A percentile compares a stretch with the other conserved stretches of the same genome.
phyloP scores from a whole-genome alignment of 805 yeast species.

The Schwanniomyces polymorphus region DNA sequence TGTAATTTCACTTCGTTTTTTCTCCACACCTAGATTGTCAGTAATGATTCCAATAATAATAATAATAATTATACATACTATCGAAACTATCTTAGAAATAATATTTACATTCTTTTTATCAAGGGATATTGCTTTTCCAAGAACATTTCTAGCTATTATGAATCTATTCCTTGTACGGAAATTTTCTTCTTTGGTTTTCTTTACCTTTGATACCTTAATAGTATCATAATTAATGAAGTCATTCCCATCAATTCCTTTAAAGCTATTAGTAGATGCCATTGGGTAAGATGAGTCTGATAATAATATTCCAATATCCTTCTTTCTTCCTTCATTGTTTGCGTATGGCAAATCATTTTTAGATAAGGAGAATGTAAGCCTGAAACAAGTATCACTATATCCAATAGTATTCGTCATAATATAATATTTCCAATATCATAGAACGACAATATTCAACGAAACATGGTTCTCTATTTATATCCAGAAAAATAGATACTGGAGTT shows the following conservation, averaged over 20 bases:
- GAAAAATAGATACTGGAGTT: no score
- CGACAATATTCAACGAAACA: no score
- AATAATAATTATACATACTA: constrained; percentile 5
- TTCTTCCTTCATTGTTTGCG: neutral
- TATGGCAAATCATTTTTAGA: neutral
- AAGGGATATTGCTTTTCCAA: constrained; percentile 11
- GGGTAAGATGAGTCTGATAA: constrained; percentile 7
- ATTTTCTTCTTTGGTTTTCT: constrained; percentile 3
- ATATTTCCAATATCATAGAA: no score
- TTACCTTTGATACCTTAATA: neutral
- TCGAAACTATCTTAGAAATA: constrained; percentile 12
- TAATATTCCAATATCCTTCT: constrained; percentile 1
- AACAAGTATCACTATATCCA: neutral
- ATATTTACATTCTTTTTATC: constrained; percentile 4
- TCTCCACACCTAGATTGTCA: constrained; percentile 19
- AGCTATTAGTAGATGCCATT: constrained; percentile 5
- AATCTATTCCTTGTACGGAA: constrained; percentile 17
- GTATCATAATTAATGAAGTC: constrained; percentile 6
- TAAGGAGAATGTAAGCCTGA: constrained; percentile 2
- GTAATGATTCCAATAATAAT: neutral
- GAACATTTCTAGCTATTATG: constrained; percentile 17
- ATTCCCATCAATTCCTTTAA: constrained; percentile 2
- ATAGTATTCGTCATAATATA: neutral
- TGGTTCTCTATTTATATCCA: no score
- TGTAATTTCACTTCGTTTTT: constrained; percentile 6